Evolutionary conservation across 495 filamentous ascomycete species (phyloP), one percentile per base, ranked within the genome.

Genomic region (Tuber microsphaerosporum): DNA sequence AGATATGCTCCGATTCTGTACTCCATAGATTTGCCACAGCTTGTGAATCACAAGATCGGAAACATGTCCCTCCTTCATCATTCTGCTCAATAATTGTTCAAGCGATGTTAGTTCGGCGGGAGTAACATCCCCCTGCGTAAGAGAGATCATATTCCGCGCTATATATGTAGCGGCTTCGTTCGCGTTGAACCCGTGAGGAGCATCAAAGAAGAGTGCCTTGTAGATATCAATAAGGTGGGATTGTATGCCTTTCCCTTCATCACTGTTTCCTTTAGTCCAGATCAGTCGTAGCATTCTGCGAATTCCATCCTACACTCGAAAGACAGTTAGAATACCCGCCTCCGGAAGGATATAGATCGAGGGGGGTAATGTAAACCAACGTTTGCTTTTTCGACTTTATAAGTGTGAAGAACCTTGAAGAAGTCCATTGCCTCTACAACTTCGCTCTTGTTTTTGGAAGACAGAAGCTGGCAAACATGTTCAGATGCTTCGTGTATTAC

Each of bases 351-450:
- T 41, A 41, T 41, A 41, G 7, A n/a, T n/a, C 4, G 19, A 19
- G 22, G 3, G n/a, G 9, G 8, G n/a, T 61, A 71, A 68, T 46
- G 16, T 51, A n/a, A 17, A 34, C n/a, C 39, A 73, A 90, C 83
- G 82, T 94, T 92, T 76, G 95, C 93, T 71, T 94, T 92, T 83
- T 97, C 92, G 69, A 99, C 89, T 83, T 94, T 94, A 88, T 97
- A 97, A 10, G 92, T 93, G 84, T 99, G 93, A 48, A 94, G 88
- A 44, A 97, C 89, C 75, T 94, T 93, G 80, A 98, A 97, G 84
- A 95, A 98, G 81, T 99, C 95, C 93, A 99, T 99, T 5, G 95
- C 96, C 82, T 98, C 96, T 74, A 98, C 97, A 39, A 97, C 92
- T 83, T 99, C 95, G 76, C 91, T 96, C 86, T 98, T 98, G 86